A percentile compares a stretch with the other conserved stretches of the same genome.
Conservation (phyloP, 495 filamentous ascomycete genomes). For the Staphylotrichum tortipilum region DNA sequence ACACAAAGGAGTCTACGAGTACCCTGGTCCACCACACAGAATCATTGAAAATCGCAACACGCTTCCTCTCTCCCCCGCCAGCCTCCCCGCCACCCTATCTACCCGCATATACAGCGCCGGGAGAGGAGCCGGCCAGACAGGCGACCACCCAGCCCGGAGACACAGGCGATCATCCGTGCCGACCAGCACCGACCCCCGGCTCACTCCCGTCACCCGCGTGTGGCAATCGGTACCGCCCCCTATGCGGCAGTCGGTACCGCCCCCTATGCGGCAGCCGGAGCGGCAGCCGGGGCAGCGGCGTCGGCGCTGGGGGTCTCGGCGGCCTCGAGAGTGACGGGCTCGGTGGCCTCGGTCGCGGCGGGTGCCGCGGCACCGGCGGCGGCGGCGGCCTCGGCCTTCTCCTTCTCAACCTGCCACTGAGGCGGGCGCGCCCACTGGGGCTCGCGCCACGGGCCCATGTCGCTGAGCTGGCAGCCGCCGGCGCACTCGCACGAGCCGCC, state of each 20-base stretch:
- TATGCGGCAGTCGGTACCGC: neutral
- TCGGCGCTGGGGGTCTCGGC: constrained; percentile 13
- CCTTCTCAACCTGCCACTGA: constrained; percentile 60
- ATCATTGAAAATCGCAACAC: neutral
- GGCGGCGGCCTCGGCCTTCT: constrained; percentile 6
- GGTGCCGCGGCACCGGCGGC: no score
- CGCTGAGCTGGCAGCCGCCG: constrained; percentile 80
- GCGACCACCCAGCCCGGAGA: neutral
- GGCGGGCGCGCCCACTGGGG: constrained; percentile 58
- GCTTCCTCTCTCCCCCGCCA: neutral
- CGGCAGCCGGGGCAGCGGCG: constrained; percentile 29
- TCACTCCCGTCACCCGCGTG: no score
- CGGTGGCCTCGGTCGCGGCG: no score
- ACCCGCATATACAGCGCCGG: neutral
- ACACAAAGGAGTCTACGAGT: neutral
- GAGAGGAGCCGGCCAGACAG: neutral
- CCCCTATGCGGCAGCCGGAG: constrained; percentile 25
- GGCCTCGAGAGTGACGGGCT: neutral
- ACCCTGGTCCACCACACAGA: neutral
- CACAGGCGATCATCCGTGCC: no score
- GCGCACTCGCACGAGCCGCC: constrained; percentile 76
- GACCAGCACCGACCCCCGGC: no score
- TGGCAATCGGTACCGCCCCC: no score
- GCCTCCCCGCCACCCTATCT: neutral
- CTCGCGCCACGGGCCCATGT: constrained; percentile 89